Evolutionary conservation across 306 rosid species (phyloP).

Genomic region (Quercus engelmannii): DNA sequence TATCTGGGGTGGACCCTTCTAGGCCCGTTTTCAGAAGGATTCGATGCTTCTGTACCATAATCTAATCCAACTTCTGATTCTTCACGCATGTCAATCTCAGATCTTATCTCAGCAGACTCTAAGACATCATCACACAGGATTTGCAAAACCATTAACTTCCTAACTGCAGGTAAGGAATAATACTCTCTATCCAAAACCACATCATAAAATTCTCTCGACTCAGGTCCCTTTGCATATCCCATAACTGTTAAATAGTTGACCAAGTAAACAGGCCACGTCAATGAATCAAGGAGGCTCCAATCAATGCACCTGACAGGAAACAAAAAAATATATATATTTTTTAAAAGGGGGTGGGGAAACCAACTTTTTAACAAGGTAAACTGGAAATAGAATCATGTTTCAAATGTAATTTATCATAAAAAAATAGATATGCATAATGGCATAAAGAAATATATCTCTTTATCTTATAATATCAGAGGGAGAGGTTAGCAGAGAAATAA

Average conservation of each 20-base stretch:
- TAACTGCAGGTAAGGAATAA: slow-evolving; percentile 59
- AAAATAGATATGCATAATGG: not conserved
- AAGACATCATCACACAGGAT: slow-evolving; percentile 75
- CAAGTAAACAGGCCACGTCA: slow-evolving; percentile 89
- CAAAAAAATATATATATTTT: too few species aligned
- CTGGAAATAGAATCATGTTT: not conserved
- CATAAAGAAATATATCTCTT: not conserved
- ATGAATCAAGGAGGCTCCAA: slow-evolving; percentile 79
- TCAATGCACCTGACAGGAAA: slow-evolving; percentile 58
- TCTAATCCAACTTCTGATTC: slow-evolving; percentile 75
- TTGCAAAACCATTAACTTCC: slow-evolving; percentile 77
- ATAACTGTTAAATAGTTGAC: slow-evolving; percentile 62
- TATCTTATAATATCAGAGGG: not conserved
- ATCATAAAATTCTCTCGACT: slow-evolving; percentile 66
- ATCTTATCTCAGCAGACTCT: slow-evolving; percentile 62
- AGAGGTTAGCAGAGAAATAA: not conserved
- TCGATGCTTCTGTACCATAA: slow-evolving; percentile 56
- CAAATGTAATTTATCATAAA: not conserved
- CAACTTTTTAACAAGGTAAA: not conserved
- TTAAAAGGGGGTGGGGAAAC: not conserved
- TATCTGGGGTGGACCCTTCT: slow-evolving; percentile 72
- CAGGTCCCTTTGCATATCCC: slow-evolving; percentile 57
- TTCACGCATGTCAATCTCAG: slow-evolving; percentile 75
- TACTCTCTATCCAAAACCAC: slow-evolving; percentile 65
- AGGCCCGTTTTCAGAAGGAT: slow-evolving; percentile 53